A percentile compares a stretch with the other conserved stretches of the same genome.
Conservation (phyloP, 441 rosid genomes). For the Viola pubescens region DNA sequence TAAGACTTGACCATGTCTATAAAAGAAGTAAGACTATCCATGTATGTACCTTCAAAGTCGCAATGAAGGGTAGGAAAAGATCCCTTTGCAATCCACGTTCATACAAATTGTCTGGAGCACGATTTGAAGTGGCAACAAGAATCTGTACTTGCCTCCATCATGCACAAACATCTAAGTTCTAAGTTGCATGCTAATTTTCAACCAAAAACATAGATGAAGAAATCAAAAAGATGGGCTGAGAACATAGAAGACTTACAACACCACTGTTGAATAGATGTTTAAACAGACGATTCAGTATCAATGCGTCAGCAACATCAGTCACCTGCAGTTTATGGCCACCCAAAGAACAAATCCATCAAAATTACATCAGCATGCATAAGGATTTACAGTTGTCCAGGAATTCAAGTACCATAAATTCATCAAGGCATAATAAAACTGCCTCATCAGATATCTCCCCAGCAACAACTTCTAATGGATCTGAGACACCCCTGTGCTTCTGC, state of each 20-base stretch:
- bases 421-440: slow-evolving; percentile 76
- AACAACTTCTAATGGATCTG: slow-evolving; percentile 98
- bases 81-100: slow-evolving; percentile 96
- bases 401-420: slow-evolving; percentile 87
- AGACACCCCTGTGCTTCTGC: slow-evolving; percentile 88
- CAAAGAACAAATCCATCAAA: slow-evolving; percentile 6
- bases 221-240: background rate
- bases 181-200: slow-evolving; percentile 14
- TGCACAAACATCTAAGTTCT: slow-evolving; percentile 17
- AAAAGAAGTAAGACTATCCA: slow-evolving; percentile 3
- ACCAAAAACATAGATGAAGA: slow-evolving; percentile 7
- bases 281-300: slow-evolving; percentile 82
- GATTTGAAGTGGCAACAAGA: slow-evolving; percentile 90
- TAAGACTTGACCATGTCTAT: background rate
- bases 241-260: slow-evolving; percentile 48
- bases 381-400: slow-evolving; percentile 5
- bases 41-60: slow-evolving; percentile 59
- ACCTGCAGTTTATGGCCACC: slow-evolving; percentile 35
- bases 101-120: slow-evolving; percentile 88
- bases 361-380: slow-evolving; percentile 1
- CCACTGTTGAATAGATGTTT: slow-evolving; percentile 75
- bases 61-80: slow-evolving; percentile 89
- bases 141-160: slow-evolving; percentile 55
- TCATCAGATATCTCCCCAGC: slow-evolving; percentile 96
- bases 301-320: slow-evolving; percentile 83